Conservation (phyloP, 1,284 basidiomycete species). For the Coniferiporia weirii region DNA sequence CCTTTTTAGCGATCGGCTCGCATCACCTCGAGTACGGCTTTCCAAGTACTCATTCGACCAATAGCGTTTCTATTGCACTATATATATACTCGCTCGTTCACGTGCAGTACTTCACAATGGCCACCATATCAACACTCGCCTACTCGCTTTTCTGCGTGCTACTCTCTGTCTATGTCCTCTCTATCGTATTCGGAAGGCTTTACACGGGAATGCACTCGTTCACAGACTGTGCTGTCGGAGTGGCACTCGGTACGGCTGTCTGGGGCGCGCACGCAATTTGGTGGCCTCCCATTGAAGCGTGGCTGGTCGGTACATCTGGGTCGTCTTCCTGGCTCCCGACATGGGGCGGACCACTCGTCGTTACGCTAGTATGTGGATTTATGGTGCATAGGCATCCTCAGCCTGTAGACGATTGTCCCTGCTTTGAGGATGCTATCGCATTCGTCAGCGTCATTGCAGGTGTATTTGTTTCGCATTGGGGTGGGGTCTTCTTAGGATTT, state of each 20-base stretch:
- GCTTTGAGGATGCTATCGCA: slow-evolving; percentile 97
- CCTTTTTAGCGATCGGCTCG: slow-evolving; percentile 62
- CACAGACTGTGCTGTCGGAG: slow-evolving; percentile 69
- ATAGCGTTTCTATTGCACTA: slow-evolving; percentile 83
- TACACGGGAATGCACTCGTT: slow-evolving; percentile 92
- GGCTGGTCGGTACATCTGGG: slow-evolving; percentile 34
- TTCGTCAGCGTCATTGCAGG: slow-evolving; percentile 85
- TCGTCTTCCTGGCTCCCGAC: neutral
- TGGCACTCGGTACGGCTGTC: slow-evolving; percentile 58
- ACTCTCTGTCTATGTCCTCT: slow-evolving; percentile 62
- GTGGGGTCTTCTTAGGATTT: slow-evolving; percentile 34
- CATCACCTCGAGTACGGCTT: slow-evolving; percentile 92
- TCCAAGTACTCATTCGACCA: slow-evolving; percentile 94
- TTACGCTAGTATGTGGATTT: slow-evolving; percentile 63
- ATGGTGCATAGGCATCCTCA: slow-evolving; percentile 88
- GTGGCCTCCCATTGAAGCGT: slow-evolving; percentile 39
- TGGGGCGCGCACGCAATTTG: slow-evolving; percentile 51
- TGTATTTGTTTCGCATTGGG: slow-evolving; percentile 66
- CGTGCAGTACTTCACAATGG: slow-evolving; percentile 35
- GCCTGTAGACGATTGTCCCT: slow-evolving; percentile 94
- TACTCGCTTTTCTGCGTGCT: slow-evolving; percentile 41
- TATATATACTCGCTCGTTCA: slow-evolving; percentile 62
- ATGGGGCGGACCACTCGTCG: slow-evolving; percentile 55
- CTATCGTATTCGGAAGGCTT: slow-evolving; percentile 84
- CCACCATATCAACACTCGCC: slow-evolving; percentile 37